phyloP scores from a whole-genome alignment of 2,329 filamentous ascomycete species.

The Aspergillus ochraceoroseus region DNA sequence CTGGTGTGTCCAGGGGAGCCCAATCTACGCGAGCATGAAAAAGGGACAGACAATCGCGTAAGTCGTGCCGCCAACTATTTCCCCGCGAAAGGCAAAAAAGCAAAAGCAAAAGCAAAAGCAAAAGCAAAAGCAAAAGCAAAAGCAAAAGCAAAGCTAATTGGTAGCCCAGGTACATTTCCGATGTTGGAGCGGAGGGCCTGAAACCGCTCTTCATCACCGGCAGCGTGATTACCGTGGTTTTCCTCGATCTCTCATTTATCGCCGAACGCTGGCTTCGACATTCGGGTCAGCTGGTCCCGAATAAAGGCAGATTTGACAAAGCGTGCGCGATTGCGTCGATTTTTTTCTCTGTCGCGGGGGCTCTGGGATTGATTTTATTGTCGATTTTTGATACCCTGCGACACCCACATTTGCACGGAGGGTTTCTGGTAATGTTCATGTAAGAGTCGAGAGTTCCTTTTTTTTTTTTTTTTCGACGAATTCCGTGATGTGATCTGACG shows the following conservation, averaged over 20 bases:
- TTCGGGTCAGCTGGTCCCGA: conserved; percentile 69
- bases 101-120: too few species aligned
- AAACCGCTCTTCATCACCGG: conserved; percentile 62
- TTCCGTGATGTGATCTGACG: background rate
- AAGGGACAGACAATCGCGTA: conserved; percentile 52
- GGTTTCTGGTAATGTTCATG: conserved; percentile 79
- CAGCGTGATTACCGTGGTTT: conserved; percentile 62
- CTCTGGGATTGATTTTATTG: conserved; percentile 72
- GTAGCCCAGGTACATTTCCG: conserved; percentile 43
- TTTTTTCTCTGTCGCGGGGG: conserved; percentile 67
- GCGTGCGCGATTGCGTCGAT: conserved; percentile 38
- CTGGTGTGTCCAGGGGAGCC: conserved; percentile 52
- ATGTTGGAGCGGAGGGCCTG: conserved; percentile 55
- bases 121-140: too few species aligned
- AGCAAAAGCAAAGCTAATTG: background rate
- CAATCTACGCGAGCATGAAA: conserved; percentile 51
- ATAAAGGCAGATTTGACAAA: conserved; percentile 49
- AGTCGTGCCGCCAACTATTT: conserved; percentile 18
- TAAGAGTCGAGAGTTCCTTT: conserved; percentile 22
- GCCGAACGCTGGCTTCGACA: conserved; percentile 83
- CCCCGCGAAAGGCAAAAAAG: too few species aligned
- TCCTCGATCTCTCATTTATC: conserved; percentile 74
- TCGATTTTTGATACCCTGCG: conserved; percentile 78
- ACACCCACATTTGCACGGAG: conserved; percentile 63
- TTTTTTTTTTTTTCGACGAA: background rate